Percentiles rank a stretch among this genome's conserved stretches.
These are phyloP conservation scores for Penicillium crystallinum DNA, from an alignment of 495 filamentous ascomycete genomes.

Conservation along the genomic window DNA sequence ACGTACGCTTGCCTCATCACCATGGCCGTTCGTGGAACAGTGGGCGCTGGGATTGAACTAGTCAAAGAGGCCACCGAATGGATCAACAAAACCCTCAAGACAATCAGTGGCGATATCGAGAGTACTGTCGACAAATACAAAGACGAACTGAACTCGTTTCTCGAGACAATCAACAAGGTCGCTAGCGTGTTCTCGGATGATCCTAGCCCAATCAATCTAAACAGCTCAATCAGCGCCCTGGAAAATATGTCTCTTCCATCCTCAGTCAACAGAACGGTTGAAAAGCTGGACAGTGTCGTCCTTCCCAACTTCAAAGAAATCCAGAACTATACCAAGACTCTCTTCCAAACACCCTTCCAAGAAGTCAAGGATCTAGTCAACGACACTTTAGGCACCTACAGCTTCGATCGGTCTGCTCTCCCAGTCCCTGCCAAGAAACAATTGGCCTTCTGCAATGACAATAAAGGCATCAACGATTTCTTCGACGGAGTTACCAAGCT, in stretches of 20 bases:
- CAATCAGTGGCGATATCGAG: slow-evolving; percentile 58
- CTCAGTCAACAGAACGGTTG: slow-evolving; percentile 56
- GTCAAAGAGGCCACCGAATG: slow-evolving; percentile 65
- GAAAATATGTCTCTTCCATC: slow-evolving; percentile 62
- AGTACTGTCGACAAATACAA: slow-evolving; percentile 52
- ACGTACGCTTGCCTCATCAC: slow-evolving; percentile 86
- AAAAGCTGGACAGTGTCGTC: slow-evolving; percentile 66
- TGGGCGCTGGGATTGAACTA: slow-evolving; percentile 62
- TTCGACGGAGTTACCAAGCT: slow-evolving; percentile 65
- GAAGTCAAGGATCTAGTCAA: slow-evolving; percentile 66
- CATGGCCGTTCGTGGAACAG: slow-evolving; percentile 68
- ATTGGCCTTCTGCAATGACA: slow-evolving; percentile 81
- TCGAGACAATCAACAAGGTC: slow-evolving; percentile 37
- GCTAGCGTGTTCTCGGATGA: slow-evolving; percentile 27
- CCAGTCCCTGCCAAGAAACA: slow-evolving; percentile 75
- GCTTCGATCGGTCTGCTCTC: slow-evolving; percentile 70
- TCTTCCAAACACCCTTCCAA: slow-evolving; percentile 74
- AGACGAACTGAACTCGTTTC: slow-evolving; percentile 55
- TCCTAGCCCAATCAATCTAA: slow-evolving; percentile 56
- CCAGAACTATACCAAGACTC: slow-evolving; percentile 65
- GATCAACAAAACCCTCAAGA: slow-evolving; percentile 66
- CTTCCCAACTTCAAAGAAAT: slow-evolving; percentile 76
- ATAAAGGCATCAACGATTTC: slow-evolving; percentile 79
- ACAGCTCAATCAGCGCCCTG: slow-evolving; percentile 54
- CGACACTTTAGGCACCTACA: slow-evolving; percentile 58